Percentiles rank a stretch among this genome's conserved stretches.
Conservation (phyloP, 441 rosid species). For the Populus hybrid region DNA sequence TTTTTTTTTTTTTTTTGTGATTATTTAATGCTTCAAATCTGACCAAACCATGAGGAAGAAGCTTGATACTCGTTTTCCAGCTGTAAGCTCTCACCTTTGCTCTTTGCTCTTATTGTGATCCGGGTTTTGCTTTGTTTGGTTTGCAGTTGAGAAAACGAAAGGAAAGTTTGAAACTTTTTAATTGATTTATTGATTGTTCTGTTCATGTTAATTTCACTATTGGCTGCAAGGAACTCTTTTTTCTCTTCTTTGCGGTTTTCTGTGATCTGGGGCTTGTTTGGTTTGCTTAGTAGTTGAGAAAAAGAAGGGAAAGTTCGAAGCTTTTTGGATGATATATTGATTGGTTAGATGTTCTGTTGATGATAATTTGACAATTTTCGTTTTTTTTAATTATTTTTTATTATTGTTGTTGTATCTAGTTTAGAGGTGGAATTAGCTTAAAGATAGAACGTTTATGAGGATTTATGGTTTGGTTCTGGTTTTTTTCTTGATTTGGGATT, state of each 20-base stretch:
- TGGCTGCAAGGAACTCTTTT: background rate
- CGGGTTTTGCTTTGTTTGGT: background rate
- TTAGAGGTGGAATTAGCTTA: background rate
- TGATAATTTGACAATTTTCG: background rate
- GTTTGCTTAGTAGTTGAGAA: background rate
- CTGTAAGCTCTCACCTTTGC: slow-evolving; percentile 26
- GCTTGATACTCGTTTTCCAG: slow-evolving; percentile 21
- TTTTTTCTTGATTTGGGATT: background rate
- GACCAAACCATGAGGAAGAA: slow-evolving; percentile 63
- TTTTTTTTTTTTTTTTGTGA: slow-evolving; percentile 1
- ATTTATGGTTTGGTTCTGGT: background rate
- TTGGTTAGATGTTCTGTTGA: background rate
- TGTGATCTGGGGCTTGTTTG: background rate
- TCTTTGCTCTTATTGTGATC: background rate
- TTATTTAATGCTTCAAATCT: slow-evolving; percentile 30
- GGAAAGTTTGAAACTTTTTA: background rate
- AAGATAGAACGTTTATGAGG: background rate
- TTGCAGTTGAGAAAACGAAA: background rate
- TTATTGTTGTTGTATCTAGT: background rate
- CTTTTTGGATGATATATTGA: background rate
- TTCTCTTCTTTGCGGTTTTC: background rate
- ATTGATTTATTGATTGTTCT: background rate
- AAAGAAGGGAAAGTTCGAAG: background rate
- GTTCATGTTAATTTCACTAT: background rate
- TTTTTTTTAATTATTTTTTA: too few relatives aligned